A percentile compares a stretch with the other conserved stretches of the same genome.
Evolutionary conservation across 2,329 filamentous ascomycete species (phyloP).

Genomic region (Penicillium olsonii): DNA sequence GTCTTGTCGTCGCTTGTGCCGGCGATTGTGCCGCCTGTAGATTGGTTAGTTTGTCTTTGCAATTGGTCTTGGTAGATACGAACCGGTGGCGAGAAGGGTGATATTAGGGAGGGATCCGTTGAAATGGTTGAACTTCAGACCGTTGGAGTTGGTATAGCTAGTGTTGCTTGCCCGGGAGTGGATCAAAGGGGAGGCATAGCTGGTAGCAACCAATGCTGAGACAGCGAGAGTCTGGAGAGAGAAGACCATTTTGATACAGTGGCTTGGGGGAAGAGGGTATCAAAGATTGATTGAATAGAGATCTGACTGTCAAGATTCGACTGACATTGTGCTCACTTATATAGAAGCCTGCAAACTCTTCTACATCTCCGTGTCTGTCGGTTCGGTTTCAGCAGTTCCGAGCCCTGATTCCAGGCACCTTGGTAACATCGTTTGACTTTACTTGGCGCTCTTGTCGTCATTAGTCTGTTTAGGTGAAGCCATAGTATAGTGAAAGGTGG

Average conservation of each 20-base stretch:
- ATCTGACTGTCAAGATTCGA: neutral
- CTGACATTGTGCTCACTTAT: neutral
- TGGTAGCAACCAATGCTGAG: slow-evolving; percentile 18
- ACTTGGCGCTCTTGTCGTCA: slow-evolving; percentile 4
- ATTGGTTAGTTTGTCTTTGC: neutral
- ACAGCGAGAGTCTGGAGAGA: slow-evolving; percentile 17
- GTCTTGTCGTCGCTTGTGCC: slow-evolving; percentile 27
- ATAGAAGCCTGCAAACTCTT: neutral
- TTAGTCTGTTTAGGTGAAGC: neutral
- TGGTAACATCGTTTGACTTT: neutral
- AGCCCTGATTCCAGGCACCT: slow-evolving; percentile 1
- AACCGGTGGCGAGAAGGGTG: slow-evolving; percentile 28
- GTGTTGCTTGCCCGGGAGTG: slow-evolving; percentile 20
- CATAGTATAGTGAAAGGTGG: neutral
- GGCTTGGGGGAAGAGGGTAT: neutral
- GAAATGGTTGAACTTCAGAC: slow-evolving; percentile 29
- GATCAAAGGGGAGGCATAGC: slow-evolving; percentile 25
- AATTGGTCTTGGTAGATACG: neutral
- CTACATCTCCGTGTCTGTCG: neutral
- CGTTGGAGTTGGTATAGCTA: slow-evolving; percentile 28
- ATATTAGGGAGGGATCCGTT: slow-evolving; percentile 28
- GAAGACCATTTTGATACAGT: slow-evolving; percentile 15
- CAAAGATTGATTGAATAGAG: neutral
- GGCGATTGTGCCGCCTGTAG: slow-evolving; percentile 28
- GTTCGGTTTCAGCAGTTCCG: neutral